A percentile compares a stretch with the other conserved stretches of the same genome.
Conservation (phyloP, 2,329 filamentous ascomycete species). For the Cytospora piceae region DNA sequence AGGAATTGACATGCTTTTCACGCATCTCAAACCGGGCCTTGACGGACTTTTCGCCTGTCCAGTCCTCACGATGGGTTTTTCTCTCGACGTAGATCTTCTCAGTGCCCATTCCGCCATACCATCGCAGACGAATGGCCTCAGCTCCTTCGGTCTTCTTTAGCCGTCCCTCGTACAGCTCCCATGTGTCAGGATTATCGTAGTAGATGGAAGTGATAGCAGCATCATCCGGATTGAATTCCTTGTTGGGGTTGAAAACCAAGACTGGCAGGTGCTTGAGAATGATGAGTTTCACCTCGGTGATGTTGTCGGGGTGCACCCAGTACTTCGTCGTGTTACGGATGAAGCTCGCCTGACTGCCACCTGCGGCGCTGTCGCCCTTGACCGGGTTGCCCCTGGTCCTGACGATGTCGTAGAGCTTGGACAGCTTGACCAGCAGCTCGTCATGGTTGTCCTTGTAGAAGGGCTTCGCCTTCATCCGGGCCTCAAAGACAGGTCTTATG, state of each 20-base stretch:
- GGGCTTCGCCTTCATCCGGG: conserved; percentile 90
- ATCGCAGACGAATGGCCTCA: conserved; percentile 92
- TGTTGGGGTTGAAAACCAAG: conserved; percentile 94
- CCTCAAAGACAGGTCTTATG: conserved; percentile 93
- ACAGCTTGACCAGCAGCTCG: conserved; percentile 90
- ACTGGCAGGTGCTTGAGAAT: conserved; percentile 97
- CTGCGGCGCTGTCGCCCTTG: conserved; percentile 88
- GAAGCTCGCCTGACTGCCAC: conserved; percentile 92
- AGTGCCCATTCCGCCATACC: conserved; percentile 96
- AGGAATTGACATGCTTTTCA: conserved; percentile 96
- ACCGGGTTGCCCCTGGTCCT: conserved; percentile 90
- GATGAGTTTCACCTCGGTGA: conserved; percentile 96
- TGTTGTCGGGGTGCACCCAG: conserved; percentile 98
- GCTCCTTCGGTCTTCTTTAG: conserved; percentile 98
- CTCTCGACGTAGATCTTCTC: conserved; percentile 97
- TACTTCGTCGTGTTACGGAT: conserved; percentile 98
- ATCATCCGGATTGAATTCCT: conserved; percentile 90
- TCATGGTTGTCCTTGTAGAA: conserved; percentile 99
- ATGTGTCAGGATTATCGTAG: conserved; percentile 92
- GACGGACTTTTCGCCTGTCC: conserved; percentile 98
- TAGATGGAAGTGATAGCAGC: conserved; percentile 98
- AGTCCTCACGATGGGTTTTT: conserved; percentile 98
- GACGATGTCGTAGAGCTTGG: conserved; percentile 92
- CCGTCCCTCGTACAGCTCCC: conserved; percentile 91
- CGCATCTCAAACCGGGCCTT: conserved; percentile 95